phyloP scores from a whole-genome alignment of 1,139 yeast species.

The Candida sp. region DNA sequence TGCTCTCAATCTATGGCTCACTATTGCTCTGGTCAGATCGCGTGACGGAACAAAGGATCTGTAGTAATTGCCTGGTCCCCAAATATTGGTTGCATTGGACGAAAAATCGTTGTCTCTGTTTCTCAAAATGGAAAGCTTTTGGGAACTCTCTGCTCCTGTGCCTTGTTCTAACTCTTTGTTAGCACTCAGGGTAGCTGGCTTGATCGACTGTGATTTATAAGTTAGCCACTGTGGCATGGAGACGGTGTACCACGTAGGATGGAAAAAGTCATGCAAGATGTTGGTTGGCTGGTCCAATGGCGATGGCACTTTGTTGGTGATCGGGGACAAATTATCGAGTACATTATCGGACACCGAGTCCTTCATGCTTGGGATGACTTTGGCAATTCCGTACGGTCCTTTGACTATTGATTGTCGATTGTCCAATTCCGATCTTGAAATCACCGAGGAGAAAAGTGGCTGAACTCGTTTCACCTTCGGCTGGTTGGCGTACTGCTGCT shows the following conservation, averaged over 20 bases:
- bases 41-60: conserved; percentile 79
- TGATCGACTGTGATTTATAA: conserved; percentile 40
- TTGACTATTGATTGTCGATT: conserved; percentile 64
- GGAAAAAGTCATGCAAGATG: conserved; percentile 71
- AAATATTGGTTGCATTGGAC: conserved; percentile 9
- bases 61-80: conserved; percentile 48
- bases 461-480: conserved; percentile 37
- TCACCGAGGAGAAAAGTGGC: conserved; percentile 74
- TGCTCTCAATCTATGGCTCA: conserved; percentile 66
- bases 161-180: conserved; percentile 10
- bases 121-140: conserved; percentile 10
- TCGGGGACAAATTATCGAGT: conserved; percentile 56
- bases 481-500: conserved; percentile 22
- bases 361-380: conserved; percentile 57
- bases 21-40: conserved; percentile 73
- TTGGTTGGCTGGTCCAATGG: conserved; percentile 70
- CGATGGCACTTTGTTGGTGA: conserved; percentile 55
- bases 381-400: conserved; percentile 60
- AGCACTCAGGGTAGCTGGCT: conserved; percentile 29
- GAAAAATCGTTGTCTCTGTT: conserved; percentile 17
- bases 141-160: background rate
- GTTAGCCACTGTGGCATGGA: conserved; percentile 85
- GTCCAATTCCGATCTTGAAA: conserved; percentile 69
- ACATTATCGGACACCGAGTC: conserved; percentile 33
- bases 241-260: conserved; percentile 87